Base-by-base conservation (phyloP, 176 grass and related monocot genomes). In the Thalia dealbata region DNA sequence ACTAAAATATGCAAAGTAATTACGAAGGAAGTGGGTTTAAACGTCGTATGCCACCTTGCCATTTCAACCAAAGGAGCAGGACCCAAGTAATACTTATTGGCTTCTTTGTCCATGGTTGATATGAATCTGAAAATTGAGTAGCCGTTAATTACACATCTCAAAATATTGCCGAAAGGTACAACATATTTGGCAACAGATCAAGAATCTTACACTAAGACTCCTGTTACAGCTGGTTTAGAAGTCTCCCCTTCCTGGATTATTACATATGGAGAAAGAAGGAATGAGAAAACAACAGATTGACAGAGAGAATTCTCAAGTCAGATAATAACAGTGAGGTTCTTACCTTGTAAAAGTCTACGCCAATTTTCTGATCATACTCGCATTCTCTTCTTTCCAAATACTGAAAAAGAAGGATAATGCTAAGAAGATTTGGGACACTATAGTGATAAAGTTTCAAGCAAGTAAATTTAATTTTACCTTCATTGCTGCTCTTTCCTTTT, bases 341-440 rank as follows among this genome's bases (percentile, higher is more conserved):
- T 15, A 85, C 83, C 83, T 75, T 80, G 78, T 80, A 85, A 41
- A 85, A 85, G 52, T 61, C 27, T 27, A 85, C 45, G 16, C 21
- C 14, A 18, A 44, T 80, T 64, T 81, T 76, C 43, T 67, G 38
- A 55, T 85, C 83, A 67, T 85, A 85, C 56, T 85, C 83, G 6
- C 83, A 85, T 74, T 85, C 83, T 76, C 83, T 80, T 80, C 83
- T 80, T 78, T 80, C 77, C 67, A 85, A 73, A 77, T 85, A 85
- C 83, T 85, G 52, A 24, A 50, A 67, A 73, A 12, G 71, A 60
- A 81, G 10, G 27, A 3, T 32, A 15, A 51, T 14, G 18, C 4
- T 2, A 7, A 30, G 6, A 12, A 51, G 44, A 62, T 48, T 27
- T 1, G 21, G 12, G 15, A 54, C 59, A 19, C 12, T 46, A 27